phyloP scores from a whole-genome alignment of 2,329 filamentous ascomycete genomes.

The Paraphaeosphaeria minitans region DNA sequence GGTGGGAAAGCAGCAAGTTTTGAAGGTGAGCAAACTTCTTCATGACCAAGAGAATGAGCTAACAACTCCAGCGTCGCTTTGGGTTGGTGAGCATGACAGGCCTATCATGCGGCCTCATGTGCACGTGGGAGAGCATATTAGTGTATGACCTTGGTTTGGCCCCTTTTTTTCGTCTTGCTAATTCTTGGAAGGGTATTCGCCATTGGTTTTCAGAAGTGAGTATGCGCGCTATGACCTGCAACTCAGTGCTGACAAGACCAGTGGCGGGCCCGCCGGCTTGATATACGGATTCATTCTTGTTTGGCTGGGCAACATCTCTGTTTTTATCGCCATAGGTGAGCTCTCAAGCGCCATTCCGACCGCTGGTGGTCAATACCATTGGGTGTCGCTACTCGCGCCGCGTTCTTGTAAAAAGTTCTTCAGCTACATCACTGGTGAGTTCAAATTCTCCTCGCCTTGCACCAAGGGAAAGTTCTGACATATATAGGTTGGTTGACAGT shows the following conservation, averaged over 20 bases:
- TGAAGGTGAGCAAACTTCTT: conserved; percentile 34
- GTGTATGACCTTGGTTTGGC: conserved; percentile 30
- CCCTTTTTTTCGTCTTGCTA: neutral
- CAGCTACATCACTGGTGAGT: conserved; percentile 50
- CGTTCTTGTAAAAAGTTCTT: conserved; percentile 49
- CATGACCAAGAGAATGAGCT: conserved; percentile 14
- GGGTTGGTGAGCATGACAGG: conserved; percentile 46
- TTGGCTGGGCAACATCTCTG: conserved; percentile 46
- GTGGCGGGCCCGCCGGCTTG: conserved; percentile 45
- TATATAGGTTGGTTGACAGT: conserved; percentile 51
- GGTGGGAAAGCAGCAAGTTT: conserved; percentile 42
- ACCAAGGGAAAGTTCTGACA: conserved; percentile 14
- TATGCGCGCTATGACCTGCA: conserved; percentile 4
- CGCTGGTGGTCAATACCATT: conserved; percentile 49
- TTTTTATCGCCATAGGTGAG: conserved; percentile 44
- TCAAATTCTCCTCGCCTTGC: neutral
- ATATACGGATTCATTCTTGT: conserved; percentile 46
- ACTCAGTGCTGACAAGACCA: conserved; percentile 15
- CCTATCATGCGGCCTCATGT: conserved; percentile 45
- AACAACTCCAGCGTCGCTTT: conserved; percentile 38
- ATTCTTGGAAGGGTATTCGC: conserved; percentile 34
- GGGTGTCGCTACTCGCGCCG: conserved; percentile 52
- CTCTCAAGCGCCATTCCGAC: conserved; percentile 47
- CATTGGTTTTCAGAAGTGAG: conserved; percentile 45
- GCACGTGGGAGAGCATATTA: conserved; percentile 46